These are phyloP conservation scores for Diaporthe ampelina DNA, from an alignment of 2,329 filamentous ascomycete species.

Conservation along the genomic window DNA sequence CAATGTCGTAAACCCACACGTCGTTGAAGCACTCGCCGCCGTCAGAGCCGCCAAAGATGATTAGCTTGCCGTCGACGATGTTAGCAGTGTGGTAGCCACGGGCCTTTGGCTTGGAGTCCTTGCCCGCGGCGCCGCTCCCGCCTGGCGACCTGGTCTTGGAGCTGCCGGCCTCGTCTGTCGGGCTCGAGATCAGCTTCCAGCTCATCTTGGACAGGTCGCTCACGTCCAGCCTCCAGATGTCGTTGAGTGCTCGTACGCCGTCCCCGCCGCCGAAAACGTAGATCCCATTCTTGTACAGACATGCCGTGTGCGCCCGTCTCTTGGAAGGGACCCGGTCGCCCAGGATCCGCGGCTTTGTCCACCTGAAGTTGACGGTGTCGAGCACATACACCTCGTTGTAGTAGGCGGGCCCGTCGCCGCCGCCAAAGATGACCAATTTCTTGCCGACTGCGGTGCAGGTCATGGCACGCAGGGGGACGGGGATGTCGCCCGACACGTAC, in stretches of 20 bases:
- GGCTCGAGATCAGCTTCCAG: slow-evolving; percentile 74
- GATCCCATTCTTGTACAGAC: slow-evolving; percentile 78
- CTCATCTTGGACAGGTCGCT: slow-evolving; percentile 76
- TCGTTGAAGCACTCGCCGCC: slow-evolving; percentile 81
- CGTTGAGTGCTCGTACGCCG: slow-evolving; percentile 77
- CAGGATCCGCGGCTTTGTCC: slow-evolving; percentile 72
- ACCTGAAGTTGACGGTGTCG: slow-evolving; percentile 78
- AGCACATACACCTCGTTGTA: slow-evolving; percentile 81
- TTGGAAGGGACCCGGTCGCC: slow-evolving; percentile 72
- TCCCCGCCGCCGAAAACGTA: slow-evolving; percentile 81
- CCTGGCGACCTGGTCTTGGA: slow-evolving; percentile 45
- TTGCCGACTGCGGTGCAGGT: slow-evolving; percentile 79
- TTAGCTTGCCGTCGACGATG: slow-evolving; percentile 80
- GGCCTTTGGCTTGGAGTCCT: slow-evolving; percentile 69
- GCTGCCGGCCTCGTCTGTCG: slow-evolving; percentile 43
- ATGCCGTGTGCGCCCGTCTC: slow-evolving; percentile 78
- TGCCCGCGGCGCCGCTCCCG: slow-evolving; percentile 39
- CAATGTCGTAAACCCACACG: slow-evolving; percentile 80
- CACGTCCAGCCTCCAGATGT: slow-evolving; percentile 80
- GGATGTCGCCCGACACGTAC: slow-evolving; percentile 74
- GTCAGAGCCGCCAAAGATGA: slow-evolving; percentile 79
- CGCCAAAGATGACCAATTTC: slow-evolving; percentile 78
- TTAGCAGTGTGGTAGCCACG: slow-evolving; percentile 80
- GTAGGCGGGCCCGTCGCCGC: slow-evolving; percentile 78
- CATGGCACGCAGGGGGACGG: slow-evolving; percentile 77